Evolutionary conservation across 2,329 filamentous ascomycete genomes (phyloP).

Genomic region (Lachnellula occidentalis): DNA sequence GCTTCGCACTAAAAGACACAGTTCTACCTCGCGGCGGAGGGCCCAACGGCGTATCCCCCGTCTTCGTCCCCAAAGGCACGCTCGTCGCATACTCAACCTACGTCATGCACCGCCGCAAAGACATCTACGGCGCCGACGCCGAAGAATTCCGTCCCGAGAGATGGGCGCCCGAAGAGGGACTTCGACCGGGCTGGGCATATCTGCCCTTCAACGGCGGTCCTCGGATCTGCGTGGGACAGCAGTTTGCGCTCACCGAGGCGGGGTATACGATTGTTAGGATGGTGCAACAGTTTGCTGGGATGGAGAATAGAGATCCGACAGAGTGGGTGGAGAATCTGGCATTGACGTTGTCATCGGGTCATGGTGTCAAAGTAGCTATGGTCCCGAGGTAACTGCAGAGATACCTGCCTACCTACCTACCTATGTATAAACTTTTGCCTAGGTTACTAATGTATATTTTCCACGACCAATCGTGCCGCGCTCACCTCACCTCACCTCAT

Average conservation of each 20-base stretch:
- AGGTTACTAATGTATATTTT: too few relatives aligned
- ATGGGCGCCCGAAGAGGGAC: slow-evolving; percentile 25
- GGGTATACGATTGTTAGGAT: slow-evolving; percentile 32
- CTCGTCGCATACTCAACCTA: slow-evolving; percentile 25
- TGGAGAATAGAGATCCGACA: slow-evolving; percentile 23
- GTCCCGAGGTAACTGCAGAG: not conserved
- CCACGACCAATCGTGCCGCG: too few relatives aligned
- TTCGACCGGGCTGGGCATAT: slow-evolving; percentile 42
- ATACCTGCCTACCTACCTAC: not conserved
- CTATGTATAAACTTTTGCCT: too few relatives aligned
- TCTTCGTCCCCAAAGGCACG: slow-evolving; percentile 26
- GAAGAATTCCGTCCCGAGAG: slow-evolving; percentile 31
- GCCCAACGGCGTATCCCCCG: slow-evolving; percentile 21
- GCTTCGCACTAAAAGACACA: slow-evolving; percentile 40
- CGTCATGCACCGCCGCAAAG: slow-evolving; percentile 27
- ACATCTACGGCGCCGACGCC: slow-evolving; percentile 33
- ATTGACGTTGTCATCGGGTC: slow-evolving; percentile 2
- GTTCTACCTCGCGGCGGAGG: slow-evolving; percentile 31
- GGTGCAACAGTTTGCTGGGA: slow-evolving; percentile 28
- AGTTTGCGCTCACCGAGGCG: slow-evolving; percentile 34
- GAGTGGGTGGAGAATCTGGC: slow-evolving; percentile 1
- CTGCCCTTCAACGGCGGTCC: slow-evolving; percentile 40
- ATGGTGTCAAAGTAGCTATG: slow-evolving; percentile 5
- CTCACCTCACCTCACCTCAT: too few relatives aligned
- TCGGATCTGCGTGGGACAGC: slow-evolving; percentile 33